Base-by-base conservation (phyloP, 2,329 filamentous ascomycete genomes). In the Fusarium devonianum region DNA sequence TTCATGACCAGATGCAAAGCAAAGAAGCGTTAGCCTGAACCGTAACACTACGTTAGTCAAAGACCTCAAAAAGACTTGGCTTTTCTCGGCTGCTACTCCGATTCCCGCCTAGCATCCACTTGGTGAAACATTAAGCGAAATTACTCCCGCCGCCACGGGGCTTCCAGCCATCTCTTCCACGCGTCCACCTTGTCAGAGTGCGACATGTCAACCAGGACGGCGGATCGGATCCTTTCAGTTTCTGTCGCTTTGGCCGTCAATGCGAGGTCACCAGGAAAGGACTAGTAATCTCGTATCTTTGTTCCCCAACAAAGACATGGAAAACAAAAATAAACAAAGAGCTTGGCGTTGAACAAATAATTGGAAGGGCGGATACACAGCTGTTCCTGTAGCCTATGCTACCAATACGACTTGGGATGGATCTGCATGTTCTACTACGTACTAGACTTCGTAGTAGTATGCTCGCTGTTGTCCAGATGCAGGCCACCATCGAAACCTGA, bases 61-160 rank as follows among this genome's bases (percentile, higher is more conserved):
- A 23, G 39, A 23, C 11, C 34, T 30, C n/a, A n/a, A 42, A 34
- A 38, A 44, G 47, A 47, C 57, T 59, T 43, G 54, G 58, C 60
- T 50, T 53, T 50, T 49, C 22, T 66, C 56, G 47, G 49, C 61
- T 47, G n/a, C 61, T 63, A 62, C 42, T 14, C 63, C 57, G 14
- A 56, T 55, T 58, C 39, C 30, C 41, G 43, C 38, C 49, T 65
- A 65, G 63, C 38, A 42, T 37, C 19, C 42, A 23, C 51, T 53
- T 56, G 39, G 58, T 65, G 67, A 66, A 66, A 66, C 63, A 54
- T 3, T 50, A 70, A 68, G 63, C 67, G 69, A 71, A 66, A 71
- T 71, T 71, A 62, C 67, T 62, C 57, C 68, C 65, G 68, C 61
- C 53, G 62, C 68, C 63, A 69, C 58, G 34, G 49, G 49, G 39